Conservation (phyloP, 1,139 yeast genomes). For the Scheffersomyces quercinus region DNA sequence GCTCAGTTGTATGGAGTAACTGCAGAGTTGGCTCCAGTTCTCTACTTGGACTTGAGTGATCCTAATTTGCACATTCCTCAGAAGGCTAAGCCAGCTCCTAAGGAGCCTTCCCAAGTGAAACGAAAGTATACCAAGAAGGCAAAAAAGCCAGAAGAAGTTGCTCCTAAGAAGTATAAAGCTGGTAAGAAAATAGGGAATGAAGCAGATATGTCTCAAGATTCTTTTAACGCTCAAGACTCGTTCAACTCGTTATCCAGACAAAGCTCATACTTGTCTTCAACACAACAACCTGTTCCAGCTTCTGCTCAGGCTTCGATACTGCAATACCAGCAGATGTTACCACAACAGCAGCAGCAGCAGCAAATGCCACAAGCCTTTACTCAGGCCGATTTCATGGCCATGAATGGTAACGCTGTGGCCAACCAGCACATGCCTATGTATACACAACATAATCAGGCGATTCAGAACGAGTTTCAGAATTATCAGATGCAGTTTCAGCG, state of each 20-base stretch:
- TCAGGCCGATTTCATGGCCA: slow-evolving; percentile 28
- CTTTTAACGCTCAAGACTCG: slow-evolving; percentile 19
- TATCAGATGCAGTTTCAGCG: slow-evolving; percentile 30
- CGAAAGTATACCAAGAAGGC: slow-evolving; percentile 43
- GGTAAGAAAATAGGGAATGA: slow-evolving; percentile 11
- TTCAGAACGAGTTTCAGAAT: slow-evolving; percentile 28
- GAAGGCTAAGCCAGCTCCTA: slow-evolving; percentile 44
- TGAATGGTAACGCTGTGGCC: slow-evolving; percentile 9
- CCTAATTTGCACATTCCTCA: slow-evolving; percentile 49
- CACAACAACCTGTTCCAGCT: slow-evolving; percentile 1
- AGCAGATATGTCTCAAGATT: slow-evolving; percentile 7
- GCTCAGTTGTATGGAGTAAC: slow-evolving; percentile 56
- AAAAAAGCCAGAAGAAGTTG: slow-evolving; percentile 37
- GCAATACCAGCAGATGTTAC: slow-evolving; percentile 26
- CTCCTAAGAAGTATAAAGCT: slow-evolving; percentile 36
- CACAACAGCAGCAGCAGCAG: slow-evolving; percentile 10
- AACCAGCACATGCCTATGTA: slow-evolving; percentile 13
- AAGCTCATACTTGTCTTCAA: slow-evolving; percentile 8
- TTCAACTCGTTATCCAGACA: slow-evolving; percentile 15
- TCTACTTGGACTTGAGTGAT: slow-evolving; percentile 50
- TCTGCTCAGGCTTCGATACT: slow-evolving; percentile 9
- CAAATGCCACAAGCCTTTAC: slow-evolving; percentile 26
- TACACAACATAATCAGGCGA: slow-evolving; percentile 17
- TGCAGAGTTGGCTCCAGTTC: slow-evolving; percentile 56
- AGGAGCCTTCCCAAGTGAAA: slow-evolving; percentile 47